A percentile compares a stretch with the other conserved stretches of the same genome.
phyloP scores from a whole-genome alignment of 139 green algal species.

The Chlorella sp. region DNA sequence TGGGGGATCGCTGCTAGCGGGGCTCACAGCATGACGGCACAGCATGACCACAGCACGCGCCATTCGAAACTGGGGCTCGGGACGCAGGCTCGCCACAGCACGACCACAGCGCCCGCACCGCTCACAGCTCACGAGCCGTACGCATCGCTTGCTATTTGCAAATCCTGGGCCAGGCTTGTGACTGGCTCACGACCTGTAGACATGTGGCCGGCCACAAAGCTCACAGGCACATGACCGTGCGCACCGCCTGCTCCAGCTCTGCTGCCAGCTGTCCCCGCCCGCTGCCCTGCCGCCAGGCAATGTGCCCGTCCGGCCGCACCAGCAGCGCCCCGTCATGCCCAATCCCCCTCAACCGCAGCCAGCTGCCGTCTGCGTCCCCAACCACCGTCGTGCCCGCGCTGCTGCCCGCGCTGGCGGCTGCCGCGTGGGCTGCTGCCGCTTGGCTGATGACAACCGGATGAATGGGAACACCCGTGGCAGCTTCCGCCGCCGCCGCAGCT shows the following conservation, averaged over 20 bases:
- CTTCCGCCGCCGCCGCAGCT: neutral
- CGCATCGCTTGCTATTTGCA: no score
- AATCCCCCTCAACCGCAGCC: constrained; percentile 25
- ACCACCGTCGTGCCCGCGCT: neutral
- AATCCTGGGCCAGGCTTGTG: no score
- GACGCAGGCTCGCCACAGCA: no score
- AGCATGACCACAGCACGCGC: no score
- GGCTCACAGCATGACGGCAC: no score
- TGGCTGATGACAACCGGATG: constrained; percentile 13
- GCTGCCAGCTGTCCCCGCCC: neutral
- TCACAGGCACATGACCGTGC: neutral
- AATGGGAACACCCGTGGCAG: constrained; percentile 22
- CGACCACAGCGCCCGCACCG: no score
- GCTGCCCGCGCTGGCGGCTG: neutral
- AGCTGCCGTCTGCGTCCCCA: constrained; percentile 20
- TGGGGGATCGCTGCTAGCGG: no score
- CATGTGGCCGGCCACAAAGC: neutral
- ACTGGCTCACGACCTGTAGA: no score
- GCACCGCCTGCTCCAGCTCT: neutral
- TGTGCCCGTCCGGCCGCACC: constrained; percentile 85
- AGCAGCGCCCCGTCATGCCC: constrained; percentile 55
- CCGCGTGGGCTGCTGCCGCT: neutral
- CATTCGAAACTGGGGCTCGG: no score
- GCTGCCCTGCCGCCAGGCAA: constrained; percentile 65
- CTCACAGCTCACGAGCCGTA: no score